phyloP scores from a whole-genome alignment of 306 rosid genomes.

The Myrica gale region DNA sequence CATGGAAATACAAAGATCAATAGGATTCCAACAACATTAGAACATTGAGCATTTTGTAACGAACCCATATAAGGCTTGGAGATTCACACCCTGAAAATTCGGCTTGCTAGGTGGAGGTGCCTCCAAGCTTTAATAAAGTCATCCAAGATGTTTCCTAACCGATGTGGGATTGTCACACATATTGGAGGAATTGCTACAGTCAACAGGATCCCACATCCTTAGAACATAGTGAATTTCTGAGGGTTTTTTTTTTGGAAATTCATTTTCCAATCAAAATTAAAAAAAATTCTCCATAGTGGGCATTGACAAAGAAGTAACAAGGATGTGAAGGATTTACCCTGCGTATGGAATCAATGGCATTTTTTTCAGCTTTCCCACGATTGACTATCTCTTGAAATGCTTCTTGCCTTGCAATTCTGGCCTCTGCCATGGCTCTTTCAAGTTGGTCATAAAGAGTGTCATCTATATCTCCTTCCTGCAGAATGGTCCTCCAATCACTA shows the following conservation, averaged over 20 bases:
- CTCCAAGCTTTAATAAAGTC: no score
- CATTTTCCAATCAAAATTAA: conserved; percentile 3
- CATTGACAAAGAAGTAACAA: conserved; percentile 11
- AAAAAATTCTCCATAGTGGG: conserved; percentile 12
- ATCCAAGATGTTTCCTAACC: no score
- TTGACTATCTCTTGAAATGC: conserved; percentile 55
- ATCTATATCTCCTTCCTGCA: conserved; percentile 65
- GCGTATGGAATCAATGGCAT: conserved; percentile 54
- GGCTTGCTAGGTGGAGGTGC: no score
- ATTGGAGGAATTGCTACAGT: background rate
- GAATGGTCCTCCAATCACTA: conserved; percentile 19
- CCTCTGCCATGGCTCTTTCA: conserved; percentile 61
- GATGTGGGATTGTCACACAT: no score
- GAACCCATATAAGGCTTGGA: no score
- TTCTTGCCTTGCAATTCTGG: conserved; percentile 54
- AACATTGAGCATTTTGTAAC: background rate
- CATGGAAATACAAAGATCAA: background rate
- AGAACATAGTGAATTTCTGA: background rate
- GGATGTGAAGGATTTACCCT: conserved; percentile 44
- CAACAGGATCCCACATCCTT: background rate
- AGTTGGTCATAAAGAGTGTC: conserved; percentile 58
- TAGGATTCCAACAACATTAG: background rate
- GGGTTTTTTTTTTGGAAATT: background rate
- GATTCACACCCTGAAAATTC: no score
- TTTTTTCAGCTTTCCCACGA: conserved; percentile 73